phyloP scores from a whole-genome alignment of 768 basidiomycete species.

The Lepiota venenata region DNA sequence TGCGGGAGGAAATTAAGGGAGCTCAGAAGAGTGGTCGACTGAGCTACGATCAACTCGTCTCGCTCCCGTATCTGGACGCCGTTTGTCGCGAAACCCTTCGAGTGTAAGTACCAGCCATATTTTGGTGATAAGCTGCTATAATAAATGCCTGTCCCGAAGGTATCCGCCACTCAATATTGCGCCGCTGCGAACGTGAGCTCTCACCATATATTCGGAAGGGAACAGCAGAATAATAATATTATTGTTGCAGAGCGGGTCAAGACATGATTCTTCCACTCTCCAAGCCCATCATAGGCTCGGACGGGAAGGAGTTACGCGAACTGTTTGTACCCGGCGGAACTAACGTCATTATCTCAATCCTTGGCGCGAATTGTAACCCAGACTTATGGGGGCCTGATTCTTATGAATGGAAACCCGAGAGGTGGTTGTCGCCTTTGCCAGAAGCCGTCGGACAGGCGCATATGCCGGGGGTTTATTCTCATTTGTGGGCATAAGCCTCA shows the following conservation, averaged over 20 bases:
- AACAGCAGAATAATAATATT: too few relatives aligned
- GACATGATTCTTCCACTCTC: conserved; percentile 38
- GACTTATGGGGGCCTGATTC: conserved; percentile 40
- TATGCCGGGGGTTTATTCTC: conserved; percentile 19
- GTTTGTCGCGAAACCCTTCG: conserved; percentile 38
- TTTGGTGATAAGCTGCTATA: too few relatives aligned
- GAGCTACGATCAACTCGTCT: conserved; percentile 32
- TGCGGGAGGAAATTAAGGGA: conserved; percentile 30
- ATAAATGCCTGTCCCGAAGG: not conserved
- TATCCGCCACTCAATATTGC: conserved; percentile 23
- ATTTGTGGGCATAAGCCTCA: conserved; percentile 8
- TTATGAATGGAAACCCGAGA: conserved; percentile 39
- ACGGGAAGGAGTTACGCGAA: conserved; percentile 31
- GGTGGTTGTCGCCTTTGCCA: conserved; percentile 37
- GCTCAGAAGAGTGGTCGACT: conserved; percentile 26
- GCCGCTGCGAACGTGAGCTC: conserved; percentile 21
- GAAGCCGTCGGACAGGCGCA: conserved; percentile 18
- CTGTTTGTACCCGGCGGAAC: conserved; percentile 39
- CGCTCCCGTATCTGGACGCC: conserved; percentile 37
- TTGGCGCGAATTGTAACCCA: conserved; percentile 30
- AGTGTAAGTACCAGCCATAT: conserved; percentile 21
- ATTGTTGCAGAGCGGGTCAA: conserved; percentile 10
- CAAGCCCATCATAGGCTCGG: conserved; percentile 33
- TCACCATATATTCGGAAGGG: too few relatives aligned
- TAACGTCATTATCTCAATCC: conserved; percentile 34